These are phyloP conservation scores for Aethionema arabicum DNA, from an alignment of 345 rosid species.

Conservation along the genomic window DNA sequence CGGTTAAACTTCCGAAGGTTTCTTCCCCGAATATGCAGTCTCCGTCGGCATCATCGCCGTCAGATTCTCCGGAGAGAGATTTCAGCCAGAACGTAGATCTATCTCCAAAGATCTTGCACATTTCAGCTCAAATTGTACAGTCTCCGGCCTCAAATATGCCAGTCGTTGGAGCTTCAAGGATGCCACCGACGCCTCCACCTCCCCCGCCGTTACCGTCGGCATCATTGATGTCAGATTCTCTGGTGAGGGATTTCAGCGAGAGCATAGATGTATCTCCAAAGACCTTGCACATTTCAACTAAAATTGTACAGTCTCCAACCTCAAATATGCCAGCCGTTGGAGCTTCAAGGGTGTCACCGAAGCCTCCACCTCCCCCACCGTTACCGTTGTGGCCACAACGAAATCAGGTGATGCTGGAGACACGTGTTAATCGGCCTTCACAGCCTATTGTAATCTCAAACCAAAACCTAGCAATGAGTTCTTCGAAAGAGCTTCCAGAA, in stretches of 20 bases:
- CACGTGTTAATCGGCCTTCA: constrained; percentile 49
- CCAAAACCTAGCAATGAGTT: constrained; percentile 19
- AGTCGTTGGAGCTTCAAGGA: not conserved
- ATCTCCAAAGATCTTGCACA: constrained; percentile 37
- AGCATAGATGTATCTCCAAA: constrained; percentile 43
- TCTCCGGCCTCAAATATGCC: constrained; percentile 22
- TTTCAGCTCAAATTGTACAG: constrained; percentile 34
- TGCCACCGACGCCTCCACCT: constrained; percentile 41
- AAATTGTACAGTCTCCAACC: constrained; percentile 32
- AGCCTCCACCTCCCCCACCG: constrained; percentile 41
- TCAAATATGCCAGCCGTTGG: not conserved
- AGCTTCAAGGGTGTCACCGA: constrained; percentile 23
- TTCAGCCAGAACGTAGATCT: constrained; percentile 41
- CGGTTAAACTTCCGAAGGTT: constrained; percentile 17
- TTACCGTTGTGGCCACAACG: constrained; percentile 39
- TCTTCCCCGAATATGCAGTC: constrained; percentile 29
- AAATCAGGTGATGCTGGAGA: constrained; percentile 36
- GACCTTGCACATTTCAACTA: constrained; percentile 33
- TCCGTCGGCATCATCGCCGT: constrained; percentile 34
- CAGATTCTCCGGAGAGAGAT: constrained; percentile 42
- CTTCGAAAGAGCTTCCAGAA: constrained; percentile 18
- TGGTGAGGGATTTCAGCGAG: constrained; percentile 35
- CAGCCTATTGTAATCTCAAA: constrained; percentile 60
- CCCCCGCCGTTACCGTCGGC: constrained; percentile 33
- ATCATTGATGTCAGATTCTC: constrained; percentile 33